Conservation (phyloP, 1,284 basidiomycete species). For the Microbotryum scabiosae region DNA sequence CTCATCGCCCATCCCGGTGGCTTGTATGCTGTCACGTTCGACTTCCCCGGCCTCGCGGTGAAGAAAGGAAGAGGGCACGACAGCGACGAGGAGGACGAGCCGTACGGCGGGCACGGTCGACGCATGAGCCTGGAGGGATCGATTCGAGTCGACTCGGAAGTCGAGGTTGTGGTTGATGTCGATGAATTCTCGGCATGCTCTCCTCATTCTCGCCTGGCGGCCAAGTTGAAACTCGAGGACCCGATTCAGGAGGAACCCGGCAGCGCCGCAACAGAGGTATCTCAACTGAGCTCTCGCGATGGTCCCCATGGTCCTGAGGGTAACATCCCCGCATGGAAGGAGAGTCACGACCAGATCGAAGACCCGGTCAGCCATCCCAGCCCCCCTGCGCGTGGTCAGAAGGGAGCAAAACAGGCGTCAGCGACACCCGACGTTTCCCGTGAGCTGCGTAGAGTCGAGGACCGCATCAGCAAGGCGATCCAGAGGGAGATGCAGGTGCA, state of each 20-base stretch:
- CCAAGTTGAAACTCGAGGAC: too few relatives aligned
- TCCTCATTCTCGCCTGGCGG: too few relatives aligned
- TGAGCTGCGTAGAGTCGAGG: background rate
- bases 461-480: conserved; percentile 19
- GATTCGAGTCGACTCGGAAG: conserved; percentile 19
- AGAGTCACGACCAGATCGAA: too few relatives aligned
- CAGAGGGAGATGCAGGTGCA: conserved; percentile 3
- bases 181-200: background rate
- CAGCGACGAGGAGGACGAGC: background rate
- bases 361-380: too few relatives aligned
- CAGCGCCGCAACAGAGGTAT: too few relatives aligned
- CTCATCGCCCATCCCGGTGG: conserved; percentile 12
- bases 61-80: background rate
- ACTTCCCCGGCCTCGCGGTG: background rate
- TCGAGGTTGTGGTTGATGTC: conserved; percentile 14
- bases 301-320: too few relatives aligned
- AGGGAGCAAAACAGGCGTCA: background rate
- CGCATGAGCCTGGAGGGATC: conserved; percentile 23
- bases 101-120: conserved; percentile 2
- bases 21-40: conserved; percentile 14
- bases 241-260: too few relatives aligned
- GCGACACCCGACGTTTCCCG: conserved; percentile 1
- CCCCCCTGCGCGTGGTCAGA: too few relatives aligned
- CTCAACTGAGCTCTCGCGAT: too few relatives aligned
- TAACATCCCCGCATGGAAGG: too few relatives aligned